Evolutionary conservation across 1,139 yeast genomes (phyloP).

Genomic region (Geotrichum restrictum): DNA sequence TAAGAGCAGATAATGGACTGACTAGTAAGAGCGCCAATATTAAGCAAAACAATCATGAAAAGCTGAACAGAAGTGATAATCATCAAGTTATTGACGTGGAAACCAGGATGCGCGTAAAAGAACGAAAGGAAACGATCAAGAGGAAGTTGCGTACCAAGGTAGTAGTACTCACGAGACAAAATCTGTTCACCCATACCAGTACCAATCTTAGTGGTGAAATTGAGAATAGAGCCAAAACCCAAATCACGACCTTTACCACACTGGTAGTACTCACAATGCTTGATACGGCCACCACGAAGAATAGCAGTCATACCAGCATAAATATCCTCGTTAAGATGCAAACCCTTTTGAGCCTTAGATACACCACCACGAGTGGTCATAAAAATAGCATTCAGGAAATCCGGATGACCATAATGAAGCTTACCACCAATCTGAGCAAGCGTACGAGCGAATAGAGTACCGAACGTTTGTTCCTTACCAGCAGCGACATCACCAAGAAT

Average conservation of each 20-base stretch:
- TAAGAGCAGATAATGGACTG: slow-evolving; percentile 84
- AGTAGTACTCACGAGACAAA: slow-evolving; percentile 96
- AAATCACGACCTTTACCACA: slow-evolving; percentile 99
- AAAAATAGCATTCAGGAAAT: slow-evolving; percentile 88
- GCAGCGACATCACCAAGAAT: slow-evolving; percentile 99
- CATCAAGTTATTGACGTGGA: slow-evolving; percentile 94
- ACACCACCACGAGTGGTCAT: slow-evolving; percentile 99
- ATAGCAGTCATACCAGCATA: slow-evolving; percentile 98
- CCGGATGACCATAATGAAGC: slow-evolving; percentile 99
- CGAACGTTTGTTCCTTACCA: slow-evolving; percentile 99
- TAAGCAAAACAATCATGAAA: slow-evolving; percentile 86
- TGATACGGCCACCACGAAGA: slow-evolving; percentile 97
- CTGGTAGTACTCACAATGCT: slow-evolving; percentile 98
- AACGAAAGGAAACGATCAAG: slow-evolving; percentile 94
- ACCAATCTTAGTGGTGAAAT: slow-evolving; percentile 98
- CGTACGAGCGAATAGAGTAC: slow-evolving; percentile 96
- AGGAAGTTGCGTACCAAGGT: slow-evolving; percentile 95
- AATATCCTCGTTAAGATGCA: slow-evolving; percentile 98
- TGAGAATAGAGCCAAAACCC: slow-evolving; percentile 97
- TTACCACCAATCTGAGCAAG: slow-evolving; percentile 98
- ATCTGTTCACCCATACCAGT: slow-evolving; percentile 99
- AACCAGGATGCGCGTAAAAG: slow-evolving; percentile 98
- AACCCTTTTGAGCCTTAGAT: slow-evolving; percentile 96
- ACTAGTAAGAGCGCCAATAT: slow-evolving; percentile 86
- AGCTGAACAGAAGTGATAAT: slow-evolving; percentile 91